Conservation (phyloP, 2,329 filamentous ascomycete species). For the Didymella lethalis region DNA sequence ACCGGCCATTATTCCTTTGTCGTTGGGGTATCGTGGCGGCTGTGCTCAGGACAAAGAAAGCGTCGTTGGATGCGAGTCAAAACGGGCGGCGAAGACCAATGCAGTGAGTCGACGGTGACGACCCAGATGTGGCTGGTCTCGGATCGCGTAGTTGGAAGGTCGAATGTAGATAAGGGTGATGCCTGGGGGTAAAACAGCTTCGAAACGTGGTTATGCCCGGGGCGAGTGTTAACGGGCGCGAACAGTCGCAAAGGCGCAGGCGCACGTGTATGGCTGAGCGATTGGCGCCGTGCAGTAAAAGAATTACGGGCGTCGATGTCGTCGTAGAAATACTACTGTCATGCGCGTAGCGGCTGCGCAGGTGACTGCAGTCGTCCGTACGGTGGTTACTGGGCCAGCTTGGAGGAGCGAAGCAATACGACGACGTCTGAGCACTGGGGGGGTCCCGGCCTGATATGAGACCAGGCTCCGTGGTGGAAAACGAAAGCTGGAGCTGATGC, state of each 20-base stretch:
- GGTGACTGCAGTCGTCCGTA: slow-evolving; percentile 27
- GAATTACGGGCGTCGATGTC: slow-evolving; percentile 23
- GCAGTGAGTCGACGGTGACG: slow-evolving; percentile 23
- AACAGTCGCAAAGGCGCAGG: slow-evolving; percentile 13
- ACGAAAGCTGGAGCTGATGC: slow-evolving; percentile 29
- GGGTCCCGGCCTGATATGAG: slow-evolving; percentile 36
- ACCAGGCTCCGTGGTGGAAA: slow-evolving; percentile 22
- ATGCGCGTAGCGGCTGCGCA: slow-evolving; percentile 24
- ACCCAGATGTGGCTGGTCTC: slow-evolving; percentile 33
- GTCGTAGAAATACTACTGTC: slow-evolving; percentile 4
- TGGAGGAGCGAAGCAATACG: slow-evolving; percentile 26
- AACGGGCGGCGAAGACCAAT: slow-evolving; percentile 32
- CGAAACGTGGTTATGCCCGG: slow-evolving; percentile 47
- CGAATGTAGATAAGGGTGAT: slow-evolving; percentile 23
- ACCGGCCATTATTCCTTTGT: slow-evolving; percentile 52
- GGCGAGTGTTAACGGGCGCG: slow-evolving; percentile 13
- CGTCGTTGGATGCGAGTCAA: slow-evolving; percentile 24
- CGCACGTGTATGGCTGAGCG: slow-evolving; percentile 28
- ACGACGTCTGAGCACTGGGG: slow-evolving; percentile 18
- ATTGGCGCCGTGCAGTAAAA: slow-evolving; percentile 35
- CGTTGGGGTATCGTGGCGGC: slow-evolving; percentile 36
- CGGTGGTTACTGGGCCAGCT: slow-evolving; percentile 17
- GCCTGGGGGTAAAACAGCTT: slow-evolving; percentile 44
- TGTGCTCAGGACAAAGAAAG: slow-evolving; percentile 48
- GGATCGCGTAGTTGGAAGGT: slow-evolving; percentile 28